phyloP scores from a whole-genome alignment of 2,329 filamentous ascomycete species.

The Dendrostoma leiphaemia region DNA sequence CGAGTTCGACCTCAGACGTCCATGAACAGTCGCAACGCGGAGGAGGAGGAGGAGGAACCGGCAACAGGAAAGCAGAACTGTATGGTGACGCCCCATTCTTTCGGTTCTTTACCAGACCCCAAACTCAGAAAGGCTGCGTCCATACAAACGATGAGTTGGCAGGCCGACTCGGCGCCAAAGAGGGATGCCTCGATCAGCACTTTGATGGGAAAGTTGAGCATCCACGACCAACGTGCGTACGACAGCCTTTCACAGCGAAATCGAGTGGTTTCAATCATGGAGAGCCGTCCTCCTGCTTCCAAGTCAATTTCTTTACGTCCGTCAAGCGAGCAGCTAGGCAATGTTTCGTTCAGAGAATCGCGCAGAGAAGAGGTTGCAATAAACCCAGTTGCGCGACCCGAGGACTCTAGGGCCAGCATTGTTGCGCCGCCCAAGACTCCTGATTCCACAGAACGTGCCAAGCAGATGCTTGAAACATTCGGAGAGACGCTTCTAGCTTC shows the following conservation, averaged over 20 bases:
- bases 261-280: constrained; percentile 46
- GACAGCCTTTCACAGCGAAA: constrained; percentile 26
- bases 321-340: constrained; percentile 25
- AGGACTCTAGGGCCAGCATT: constrained; percentile 16
- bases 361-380: constrained; percentile 23
- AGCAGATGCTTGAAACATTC: constrained; percentile 23
- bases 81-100: constrained; percentile 30
- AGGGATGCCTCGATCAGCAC: constrained; percentile 33
- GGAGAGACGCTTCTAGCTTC: constrained; percentile 27
- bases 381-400: not conserved
- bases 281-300: constrained; percentile 24
- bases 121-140: constrained; percentile 27
- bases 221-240: constrained; percentile 31
- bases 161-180: constrained; percentile 2
- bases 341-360: constrained; percentile 27
- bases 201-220: constrained; percentile 37
- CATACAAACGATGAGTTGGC: constrained; percentile 22
- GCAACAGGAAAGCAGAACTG: constrained; percentile 33
- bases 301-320: constrained; percentile 16
- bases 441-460: constrained; percentile 7
- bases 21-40: constrained; percentile 32
- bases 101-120: constrained; percentile 18
- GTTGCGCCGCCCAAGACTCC: constrained; percentile 30
- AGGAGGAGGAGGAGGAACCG: constrained; percentile 29
- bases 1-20: constrained; percentile 39